Evolutionary conservation across 768 basidiomycete genomes (phyloP).

Genomic region (Mycena latifolia): DNA sequence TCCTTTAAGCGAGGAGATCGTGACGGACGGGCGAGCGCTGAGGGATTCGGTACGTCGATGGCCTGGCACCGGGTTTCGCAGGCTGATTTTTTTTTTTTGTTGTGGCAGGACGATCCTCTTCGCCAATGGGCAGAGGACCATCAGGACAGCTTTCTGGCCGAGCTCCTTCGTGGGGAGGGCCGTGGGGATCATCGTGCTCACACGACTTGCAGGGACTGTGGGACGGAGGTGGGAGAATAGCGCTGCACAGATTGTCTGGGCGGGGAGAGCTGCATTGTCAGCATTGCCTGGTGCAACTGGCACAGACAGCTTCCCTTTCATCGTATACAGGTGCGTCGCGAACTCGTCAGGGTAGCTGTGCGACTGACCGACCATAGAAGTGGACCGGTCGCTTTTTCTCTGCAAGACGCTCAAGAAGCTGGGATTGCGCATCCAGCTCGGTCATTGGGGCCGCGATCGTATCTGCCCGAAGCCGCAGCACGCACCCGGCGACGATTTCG

Average conservation of each 20-base stretch:
- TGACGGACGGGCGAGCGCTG: too few species aligned
- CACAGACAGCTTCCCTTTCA: not conserved
- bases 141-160: not conserved
- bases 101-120: not conserved
- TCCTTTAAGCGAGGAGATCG: too few species aligned
- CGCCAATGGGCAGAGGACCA: not conserved
- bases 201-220: not conserved
- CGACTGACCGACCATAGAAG: too few species aligned
- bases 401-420: not conserved
- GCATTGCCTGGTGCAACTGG: not conserved
- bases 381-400: constrained; percentile 31
- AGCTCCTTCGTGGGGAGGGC: not conserved
- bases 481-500: not conserved
- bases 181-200: not conserved
- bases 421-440: too few species aligned
- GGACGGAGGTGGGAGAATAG: not conserved
- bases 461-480: not conserved
- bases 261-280: not conserved
- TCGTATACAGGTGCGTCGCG: not conserved
- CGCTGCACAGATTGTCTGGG: not conserved
- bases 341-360: too few species aligned
- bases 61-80: too few species aligned
- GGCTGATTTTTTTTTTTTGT: too few species aligned
- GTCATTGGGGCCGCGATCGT: not conserved
- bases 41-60: too few species aligned